Evolutionary conservation across 768 basidiomycete species (phyloP), one percentile per base, ranked within the genome.

Genomic region (Kwoniella heveanensis): DNA sequence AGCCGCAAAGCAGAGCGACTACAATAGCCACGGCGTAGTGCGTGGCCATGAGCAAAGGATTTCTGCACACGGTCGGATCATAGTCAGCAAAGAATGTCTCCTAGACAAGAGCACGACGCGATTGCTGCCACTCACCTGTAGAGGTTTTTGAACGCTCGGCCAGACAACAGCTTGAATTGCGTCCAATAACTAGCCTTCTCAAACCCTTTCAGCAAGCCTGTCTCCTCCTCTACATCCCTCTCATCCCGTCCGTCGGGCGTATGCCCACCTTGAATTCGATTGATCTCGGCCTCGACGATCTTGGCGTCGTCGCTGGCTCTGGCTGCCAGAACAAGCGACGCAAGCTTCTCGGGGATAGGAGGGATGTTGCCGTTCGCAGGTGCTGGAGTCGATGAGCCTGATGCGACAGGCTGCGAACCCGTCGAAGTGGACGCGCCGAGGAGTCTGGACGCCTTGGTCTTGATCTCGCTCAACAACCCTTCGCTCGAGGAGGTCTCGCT

Each of bases 81-180:
- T 37, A n/a, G 36, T 50, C 37, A 21, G 15, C 29, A 36, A 19
- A 44, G 44, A 9, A 55, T 27, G n/a, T 22, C 19, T 17, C 32
- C 32, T 5, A 32, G n/a, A n/a, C n/a, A n/a, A n/a, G n/a, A n/a
- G n/a, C n/a, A n/a, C n/a, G n/a, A n/a, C n/a, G n/a, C n/a, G n/a
- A n/a, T n/a, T n/a, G n/a, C n/a, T n/a, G n/a, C n/a, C n/a, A n/a
- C 74, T 66, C 36, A 79, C 78, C 95, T 84, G 78, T 99, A 98
- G 64, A 99, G 80, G 75, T 98, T 98, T 85, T 98, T 98, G 85
- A 99, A 98, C 22, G 95, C 93, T 61, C 96, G 82, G 25, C 94
- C 94, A 77, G 92, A 96, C 77, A 99, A 81, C 60, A 97, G 94
- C 77, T 86, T 85, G 75, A 99, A 98, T 82, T 99, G 96, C 19